Conservation (phyloP, 495 filamentous ascomycete genomes). For the Echria macrotheca region DNA sequence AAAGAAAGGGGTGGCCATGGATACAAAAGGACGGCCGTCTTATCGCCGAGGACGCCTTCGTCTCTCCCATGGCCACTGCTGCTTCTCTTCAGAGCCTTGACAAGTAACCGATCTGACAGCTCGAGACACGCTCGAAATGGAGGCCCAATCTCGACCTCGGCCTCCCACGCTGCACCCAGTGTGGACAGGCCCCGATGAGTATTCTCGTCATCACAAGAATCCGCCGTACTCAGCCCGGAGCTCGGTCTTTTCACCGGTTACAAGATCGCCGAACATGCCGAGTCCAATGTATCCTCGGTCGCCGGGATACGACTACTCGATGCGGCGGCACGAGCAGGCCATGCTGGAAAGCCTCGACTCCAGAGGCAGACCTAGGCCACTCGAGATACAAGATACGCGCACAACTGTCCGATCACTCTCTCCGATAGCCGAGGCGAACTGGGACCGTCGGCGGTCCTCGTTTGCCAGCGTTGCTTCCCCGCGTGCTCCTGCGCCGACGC, state of each 20-base stretch:
- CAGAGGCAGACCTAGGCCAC: conserved; percentile 14
- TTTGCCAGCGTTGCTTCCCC: conserved; percentile 12
- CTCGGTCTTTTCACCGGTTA: conserved; percentile 24
- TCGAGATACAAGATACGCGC: conserved; percentile 12
- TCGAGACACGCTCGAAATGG: too few species aligned
- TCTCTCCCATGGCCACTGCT: not conserved
- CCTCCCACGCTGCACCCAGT: conserved; percentile 37
- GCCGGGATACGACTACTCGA: conserved; percentile 28
- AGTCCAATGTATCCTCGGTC: conserved; percentile 34
- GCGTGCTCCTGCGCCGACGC: conserved; percentile 10
- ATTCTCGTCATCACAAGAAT: conserved; percentile 9
- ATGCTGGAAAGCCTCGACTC: conserved; percentile 36
- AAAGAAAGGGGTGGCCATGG: conserved; percentile 14
- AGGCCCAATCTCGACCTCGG: conserved; percentile 24
- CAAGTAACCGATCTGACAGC: too few species aligned
- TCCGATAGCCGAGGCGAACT: conserved; percentile 23
- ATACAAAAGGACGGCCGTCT: conserved; percentile 18
- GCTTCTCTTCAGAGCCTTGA: too few species aligned
- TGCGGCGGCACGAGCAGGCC: conserved; percentile 36
- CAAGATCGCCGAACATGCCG: conserved; percentile 24
- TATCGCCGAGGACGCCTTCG: too few species aligned
- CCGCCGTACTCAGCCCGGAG: conserved; percentile 20
- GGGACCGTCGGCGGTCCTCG: conserved; percentile 11
- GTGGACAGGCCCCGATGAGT: conserved; percentile 26
- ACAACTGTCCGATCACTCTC: conserved; percentile 18